A percentile compares a stretch with the other conserved stretches of the same genome.
Conservation (phyloP, 306 rosid species). For the Delonix regia region DNA sequence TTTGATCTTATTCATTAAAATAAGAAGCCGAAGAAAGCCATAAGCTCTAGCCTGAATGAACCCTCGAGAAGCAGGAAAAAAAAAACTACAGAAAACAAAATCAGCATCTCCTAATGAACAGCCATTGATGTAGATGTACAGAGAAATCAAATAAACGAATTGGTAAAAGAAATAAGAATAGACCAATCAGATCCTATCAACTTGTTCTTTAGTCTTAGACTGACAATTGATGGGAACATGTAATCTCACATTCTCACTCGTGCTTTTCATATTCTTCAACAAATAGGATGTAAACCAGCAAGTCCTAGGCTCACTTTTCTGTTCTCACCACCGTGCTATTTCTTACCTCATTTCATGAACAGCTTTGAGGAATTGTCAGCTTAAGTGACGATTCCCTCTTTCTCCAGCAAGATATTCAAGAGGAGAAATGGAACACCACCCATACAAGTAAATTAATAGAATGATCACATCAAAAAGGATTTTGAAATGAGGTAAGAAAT, state of each 20-base stretch:
- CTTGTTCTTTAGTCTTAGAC: not conserved
- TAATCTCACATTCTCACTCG: not conserved
- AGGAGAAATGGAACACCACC: not conserved
- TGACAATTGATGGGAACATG: not conserved
- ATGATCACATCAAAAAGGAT: not conserved
- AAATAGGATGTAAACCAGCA: not conserved
- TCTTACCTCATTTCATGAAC: not conserved
- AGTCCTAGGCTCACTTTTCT: not conserved
- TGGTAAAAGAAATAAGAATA: not conserved
- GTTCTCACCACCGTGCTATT: not conserved
- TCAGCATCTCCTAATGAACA: not conserved
- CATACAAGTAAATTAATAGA: not conserved
- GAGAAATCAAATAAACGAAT: not conserved
- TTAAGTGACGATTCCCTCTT: not conserved
- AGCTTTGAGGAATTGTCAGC: not conserved
- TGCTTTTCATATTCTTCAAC: not conserved
- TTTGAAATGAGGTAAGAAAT: not conserved
- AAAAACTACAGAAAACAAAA: too few relatives aligned
- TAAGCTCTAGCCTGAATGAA: not conserved
- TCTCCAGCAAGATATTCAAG: not conserved
- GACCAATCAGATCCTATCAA: not conserved
- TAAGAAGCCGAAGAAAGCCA: not conserved
- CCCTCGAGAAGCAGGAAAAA: not conserved
- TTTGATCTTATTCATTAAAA: not conserved
- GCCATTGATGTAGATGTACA: too few relatives aligned